Evolutionary conservation across 2,329 filamentous ascomycete genomes (phyloP), one percentile per base, ranked within the genome.

Genomic region (Chalaropsis ovoidea): DNA sequence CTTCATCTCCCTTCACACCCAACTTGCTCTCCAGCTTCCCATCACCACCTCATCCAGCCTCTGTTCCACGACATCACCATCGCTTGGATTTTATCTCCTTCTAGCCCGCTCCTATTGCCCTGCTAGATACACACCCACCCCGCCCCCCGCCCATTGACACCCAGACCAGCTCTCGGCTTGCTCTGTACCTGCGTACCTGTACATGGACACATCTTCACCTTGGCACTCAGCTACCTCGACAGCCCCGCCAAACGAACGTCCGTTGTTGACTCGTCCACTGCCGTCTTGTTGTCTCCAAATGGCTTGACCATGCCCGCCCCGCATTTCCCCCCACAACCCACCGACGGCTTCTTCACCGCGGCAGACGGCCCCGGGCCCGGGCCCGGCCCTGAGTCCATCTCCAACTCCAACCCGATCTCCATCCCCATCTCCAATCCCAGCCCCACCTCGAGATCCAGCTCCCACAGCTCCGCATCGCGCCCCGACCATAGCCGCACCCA

Each of bases 291-390:
- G 24, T 35, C 52, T n/a, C 52, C 24, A 56, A n/a, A 43, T 56
- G 52, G 52, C 52, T 19, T 56, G 24, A 56, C 15, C 52, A 56
- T 56, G 52, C 52, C 52, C 22, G 43, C 42, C 43, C 43, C 19
- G 42, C 42, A 62, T 11, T n/a, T 35, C 31, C 47, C 49, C 52
- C 49, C 24, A 78, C 79, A 54, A 74, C 79, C 63, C 83, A 90
- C 90, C 19, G 88, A 95, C 82, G 90, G 90, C 65, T 89, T 90
- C 75, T 81, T 84, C 71, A 76, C 81, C 15, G 74, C 80, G n/a
- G 2, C 41, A 27, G 13, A 27, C 52, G 17, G 52, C 27, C 3
- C 42, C 42, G 42, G 42, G 6, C 13, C 42, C 7, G 17, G 42
- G 6, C 11, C 84, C 85, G 1, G 82, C 86, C 43, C 83, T 85